Base-by-base conservation (phyloP, 495 filamentous ascomycete species). In the Penicillium argentinense region DNA sequence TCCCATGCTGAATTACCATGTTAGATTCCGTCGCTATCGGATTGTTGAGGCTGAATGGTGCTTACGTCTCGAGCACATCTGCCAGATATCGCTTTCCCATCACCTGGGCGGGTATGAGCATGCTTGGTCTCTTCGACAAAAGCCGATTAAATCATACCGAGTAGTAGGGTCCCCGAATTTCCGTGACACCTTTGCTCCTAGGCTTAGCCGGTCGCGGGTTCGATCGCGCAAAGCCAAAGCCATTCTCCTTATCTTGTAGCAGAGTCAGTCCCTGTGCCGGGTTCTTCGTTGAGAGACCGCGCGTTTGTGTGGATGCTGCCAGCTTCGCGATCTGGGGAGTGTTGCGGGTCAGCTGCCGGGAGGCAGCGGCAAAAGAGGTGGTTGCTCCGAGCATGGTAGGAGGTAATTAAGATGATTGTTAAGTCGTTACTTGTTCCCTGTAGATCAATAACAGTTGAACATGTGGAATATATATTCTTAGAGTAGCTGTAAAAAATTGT, bases 111-210 rank as follows among this genome's bases (percentile, higher is more conserved):
- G 23, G 11, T 22, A 6, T 56, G 14, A 53, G 51, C 44, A 42
- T 22, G 43, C 13, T 19, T 24, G 28, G n/a, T 29, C 5, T 3
- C 1, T 18, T 34, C 18, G 7, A 21, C 19, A 9, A 27, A 7
- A 25, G 24, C 6, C 8, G 1, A 12, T 14, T 25, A 29, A 19
- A 13, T 46, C 65, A 42, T 63, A 74, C 75, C 0, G 68, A 72
- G 47, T 81, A 81, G 58, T 80, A 81, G 2, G 76, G 77, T 1
- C 79, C 78, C 18, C 78, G 63, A 44, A 81, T 81, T 50, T 81
- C 77, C 2, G 78, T 81, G 11, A 80, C 75, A 2, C 67, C 74
- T 33, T 64, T 75, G 5, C 45, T 60, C 14, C 79, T 63, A 4
- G 77, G 79, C 51, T 82, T 82, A 1, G 60, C 56, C 3, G 75